These are phyloP conservation scores for Elsinoe arachidis DNA, from an alignment of 2,329 filamentous ascomycete species.

Conservation along the genomic window DNA sequence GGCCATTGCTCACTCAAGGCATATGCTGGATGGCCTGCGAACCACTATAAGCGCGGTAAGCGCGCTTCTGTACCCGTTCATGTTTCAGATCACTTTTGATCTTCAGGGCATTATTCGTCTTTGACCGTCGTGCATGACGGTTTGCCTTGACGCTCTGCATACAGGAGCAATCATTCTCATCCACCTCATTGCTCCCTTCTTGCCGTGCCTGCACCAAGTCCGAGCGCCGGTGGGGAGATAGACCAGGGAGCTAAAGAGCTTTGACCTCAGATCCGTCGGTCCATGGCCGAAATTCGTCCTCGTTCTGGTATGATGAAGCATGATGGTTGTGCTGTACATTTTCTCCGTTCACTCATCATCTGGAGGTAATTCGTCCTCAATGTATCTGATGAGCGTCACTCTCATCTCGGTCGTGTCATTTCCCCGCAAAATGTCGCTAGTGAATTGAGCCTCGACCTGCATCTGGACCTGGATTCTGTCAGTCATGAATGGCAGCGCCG, in stretches of 20 bases:
- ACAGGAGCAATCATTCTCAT: neutral
- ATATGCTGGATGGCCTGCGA: neutral
- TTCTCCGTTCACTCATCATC: conserved; percentile 67
- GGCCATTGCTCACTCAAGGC: neutral
- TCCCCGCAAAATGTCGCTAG: conserved; percentile 83
- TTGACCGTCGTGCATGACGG: neutral
- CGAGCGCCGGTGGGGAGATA: neutral
- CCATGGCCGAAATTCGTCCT: neutral
- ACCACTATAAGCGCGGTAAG: conserved; percentile 6
- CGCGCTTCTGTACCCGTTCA: neutral
- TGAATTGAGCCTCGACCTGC: conserved; percentile 95
- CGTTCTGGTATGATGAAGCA: no score
- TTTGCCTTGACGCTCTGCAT: neutral
- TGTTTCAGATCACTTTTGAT: neutral
- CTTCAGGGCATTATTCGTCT: neutral
- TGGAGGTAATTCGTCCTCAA: conserved; percentile 93
- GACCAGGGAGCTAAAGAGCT: neutral
- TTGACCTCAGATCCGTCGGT: neutral
- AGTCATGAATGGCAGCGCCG: neutral
- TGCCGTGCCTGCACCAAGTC: neutral
- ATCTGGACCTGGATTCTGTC: conserved; percentile 62
- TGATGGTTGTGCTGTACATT: neutral
- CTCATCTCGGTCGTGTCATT: conserved; percentile 98
- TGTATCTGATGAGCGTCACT: conserved; percentile 82
- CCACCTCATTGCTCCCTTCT: neutral